These are phyloP conservation scores for Teratosphaeria epicoccoides DNA, from an alignment of 2,329 filamentous ascomycete species.

Conservation along the genomic window DNA sequence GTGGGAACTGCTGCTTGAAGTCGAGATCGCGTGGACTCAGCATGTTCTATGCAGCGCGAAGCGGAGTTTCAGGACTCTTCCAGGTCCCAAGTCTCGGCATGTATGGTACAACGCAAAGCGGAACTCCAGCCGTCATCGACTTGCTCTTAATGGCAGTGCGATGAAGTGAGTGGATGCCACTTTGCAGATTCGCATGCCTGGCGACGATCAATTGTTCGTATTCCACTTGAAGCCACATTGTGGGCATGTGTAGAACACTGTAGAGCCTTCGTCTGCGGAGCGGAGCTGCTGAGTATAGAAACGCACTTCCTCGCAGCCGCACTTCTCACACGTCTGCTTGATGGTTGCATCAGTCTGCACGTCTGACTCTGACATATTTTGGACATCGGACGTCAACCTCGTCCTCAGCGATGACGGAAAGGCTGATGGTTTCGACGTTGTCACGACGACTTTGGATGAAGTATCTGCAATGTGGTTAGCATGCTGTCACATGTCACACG, in stretches of 20 bases:
- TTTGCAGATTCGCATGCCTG: neutral
- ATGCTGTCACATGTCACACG: neutral
- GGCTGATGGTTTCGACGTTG: slow-evolving; percentile 74
- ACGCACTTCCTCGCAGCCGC: slow-evolving; percentile 69
- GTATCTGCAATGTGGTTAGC: slow-evolving; percentile 45
- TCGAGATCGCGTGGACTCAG: neutral
- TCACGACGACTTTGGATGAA: slow-evolving; percentile 64
- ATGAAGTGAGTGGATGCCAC: too few relatives aligned
- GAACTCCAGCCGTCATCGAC: too few relatives aligned
- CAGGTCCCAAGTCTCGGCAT: too few relatives aligned
- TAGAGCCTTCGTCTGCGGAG: slow-evolving; percentile 89
- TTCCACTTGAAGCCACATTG: slow-evolving; percentile 72
- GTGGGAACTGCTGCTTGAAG: slow-evolving; percentile 13
- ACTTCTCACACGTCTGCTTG: slow-evolving; percentile 64
- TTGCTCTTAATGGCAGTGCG: too few relatives aligned
- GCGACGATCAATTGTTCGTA: slow-evolving; percentile 47
- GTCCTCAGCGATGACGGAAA: slow-evolving; percentile 85
- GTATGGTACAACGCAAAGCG: too few relatives aligned
- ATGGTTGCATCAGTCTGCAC: slow-evolving; percentile 50
- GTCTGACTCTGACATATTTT: slow-evolving; percentile 68
- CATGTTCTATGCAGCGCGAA: too few relatives aligned
- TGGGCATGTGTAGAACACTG: slow-evolving; percentile 73
- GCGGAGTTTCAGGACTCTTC: too few relatives aligned
- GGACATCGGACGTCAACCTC: slow-evolving; percentile 68
- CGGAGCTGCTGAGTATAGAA: slow-evolving; percentile 79